These are phyloP conservation scores for Draba incana DNA, from an alignment of 345 rosid genomes.

Conservation along the genomic window DNA sequence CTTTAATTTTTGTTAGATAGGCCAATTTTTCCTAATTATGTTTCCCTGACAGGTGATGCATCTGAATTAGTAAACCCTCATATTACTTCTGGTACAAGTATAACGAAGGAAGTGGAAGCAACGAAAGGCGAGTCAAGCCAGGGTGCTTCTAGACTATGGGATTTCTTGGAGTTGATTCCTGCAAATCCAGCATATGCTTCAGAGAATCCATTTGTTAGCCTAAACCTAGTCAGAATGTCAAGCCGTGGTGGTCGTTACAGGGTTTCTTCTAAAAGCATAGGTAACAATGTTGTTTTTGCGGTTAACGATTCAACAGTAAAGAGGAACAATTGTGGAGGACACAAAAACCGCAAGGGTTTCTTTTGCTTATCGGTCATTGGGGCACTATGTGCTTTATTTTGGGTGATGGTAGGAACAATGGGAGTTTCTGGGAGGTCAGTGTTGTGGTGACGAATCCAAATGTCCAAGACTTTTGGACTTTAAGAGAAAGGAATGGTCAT, in stretches of 20 bases:
- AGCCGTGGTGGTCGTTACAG: constrained; percentile 66
- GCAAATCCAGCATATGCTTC: constrained; percentile 83
- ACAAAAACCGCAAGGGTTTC: no score
- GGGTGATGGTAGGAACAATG: no score
- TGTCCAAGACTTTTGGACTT: no score
- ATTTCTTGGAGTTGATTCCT: constrained; percentile 83
- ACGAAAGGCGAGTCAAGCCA: constrained; percentile 42
- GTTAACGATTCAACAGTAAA: no score
- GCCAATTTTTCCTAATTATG: background rate
- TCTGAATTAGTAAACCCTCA: constrained; percentile 29
- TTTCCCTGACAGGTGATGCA: constrained; percentile 19
- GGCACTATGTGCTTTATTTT: no score
- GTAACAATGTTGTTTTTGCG: constrained; percentile 5
- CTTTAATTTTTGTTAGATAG: no score
- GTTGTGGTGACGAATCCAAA: no score
- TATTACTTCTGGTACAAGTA: constrained; percentile 7
- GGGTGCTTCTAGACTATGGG: constrained; percentile 69
- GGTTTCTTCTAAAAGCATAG: constrained; percentile 40
- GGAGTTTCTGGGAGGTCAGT: no score
- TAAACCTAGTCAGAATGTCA: constrained; percentile 68
- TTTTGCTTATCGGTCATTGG: no score
- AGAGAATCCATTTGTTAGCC: constrained; percentile 60
- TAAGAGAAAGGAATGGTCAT: no score
- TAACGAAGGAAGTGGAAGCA: constrained; percentile 7
- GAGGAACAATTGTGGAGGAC: no score